phyloP scores from a whole-genome alignment of 2,329 filamentous ascomycete genomes.

The Xylariaceae sp. region DNA sequence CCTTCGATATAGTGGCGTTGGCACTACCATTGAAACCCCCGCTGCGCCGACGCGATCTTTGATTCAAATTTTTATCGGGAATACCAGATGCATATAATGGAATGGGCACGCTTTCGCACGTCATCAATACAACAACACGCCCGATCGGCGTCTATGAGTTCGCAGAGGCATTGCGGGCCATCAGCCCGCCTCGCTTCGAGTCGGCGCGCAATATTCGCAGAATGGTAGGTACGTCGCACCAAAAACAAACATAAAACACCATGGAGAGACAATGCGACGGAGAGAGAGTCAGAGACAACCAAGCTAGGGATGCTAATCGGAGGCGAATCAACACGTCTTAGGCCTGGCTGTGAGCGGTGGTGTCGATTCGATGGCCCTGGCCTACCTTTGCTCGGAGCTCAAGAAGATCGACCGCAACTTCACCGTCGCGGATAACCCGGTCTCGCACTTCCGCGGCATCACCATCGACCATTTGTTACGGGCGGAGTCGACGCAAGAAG shows the following conservation, averaged over 20 bases:
- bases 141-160: constrained; percentile 40
- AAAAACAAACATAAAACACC: too few relatives aligned
- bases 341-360: constrained; percentile 84
- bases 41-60: neutral
- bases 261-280: too few relatives aligned
- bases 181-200: constrained; percentile 47
- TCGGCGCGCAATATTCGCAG: constrained; percentile 34
- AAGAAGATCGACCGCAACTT: constrained; percentile 32
- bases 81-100: constrained; percentile 29
- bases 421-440: constrained; percentile 43
- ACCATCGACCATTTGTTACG: constrained; percentile 57
- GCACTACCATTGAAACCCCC: neutral
- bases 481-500: constrained; percentile 48
- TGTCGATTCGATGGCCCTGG: constrained; percentile 96
- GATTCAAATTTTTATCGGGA: neutral
- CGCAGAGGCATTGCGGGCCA: constrained; percentile 45
- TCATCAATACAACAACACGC: constrained; percentile 37
- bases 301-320: neutral
- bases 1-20: neutral
- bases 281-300: too few relatives aligned
- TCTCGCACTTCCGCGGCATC: constrained; percentile 39
- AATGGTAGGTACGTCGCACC: constrained; percentile 38
- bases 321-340: constrained; percentile 29
- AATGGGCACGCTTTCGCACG: constrained; percentile 38
- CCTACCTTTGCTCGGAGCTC: constrained; percentile 59